Evolutionary conservation across 1,139 yeast species (phyloP).

Genomic region (Saccharomycopsis crataegensis): DNA sequence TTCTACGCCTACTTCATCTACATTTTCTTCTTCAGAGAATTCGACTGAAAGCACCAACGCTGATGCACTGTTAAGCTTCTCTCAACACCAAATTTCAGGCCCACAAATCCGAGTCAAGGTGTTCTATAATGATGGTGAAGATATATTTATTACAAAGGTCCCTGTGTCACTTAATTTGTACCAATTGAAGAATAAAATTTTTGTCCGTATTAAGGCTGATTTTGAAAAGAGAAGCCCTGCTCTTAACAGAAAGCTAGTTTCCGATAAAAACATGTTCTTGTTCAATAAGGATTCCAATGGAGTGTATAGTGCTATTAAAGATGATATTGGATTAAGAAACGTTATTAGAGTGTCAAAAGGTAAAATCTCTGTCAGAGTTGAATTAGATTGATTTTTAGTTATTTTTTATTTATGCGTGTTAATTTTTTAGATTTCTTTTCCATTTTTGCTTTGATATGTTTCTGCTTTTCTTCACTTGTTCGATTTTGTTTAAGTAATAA

Average conservation of each 20-base stretch:
- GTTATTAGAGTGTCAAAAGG: conserved; percentile 17
- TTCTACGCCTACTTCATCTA: background rate
- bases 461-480: too few species aligned
- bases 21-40: background rate
- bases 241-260: background rate
- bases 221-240: conserved; percentile 8
- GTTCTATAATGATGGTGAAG: conserved; percentile 20
- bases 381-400: conserved; percentile 10
- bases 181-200: conserved; percentile 15
- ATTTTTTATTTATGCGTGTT: background rate
- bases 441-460: background rate
- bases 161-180: conserved; percentile 13
- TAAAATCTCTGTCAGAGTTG: conserved; percentile 18
- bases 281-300: conserved; percentile 18
- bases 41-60: background rate
- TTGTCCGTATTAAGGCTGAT: conserved; percentile 13
- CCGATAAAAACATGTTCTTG: conserved; percentile 11
- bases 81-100: conserved; percentile 17
- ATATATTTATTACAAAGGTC: conserved; percentile 17
- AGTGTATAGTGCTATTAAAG: conserved; percentile 16
- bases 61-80: conserved; percentile 1
- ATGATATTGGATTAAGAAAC: conserved; percentile 15
- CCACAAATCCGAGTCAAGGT: conserved; percentile 19
- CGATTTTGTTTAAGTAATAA: too few species aligned
- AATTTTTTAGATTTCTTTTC: background rate